Base-by-base conservation (phyloP, 1,284 basidiomycete genomes). In the Sanguinoderma infundibulare region DNA sequence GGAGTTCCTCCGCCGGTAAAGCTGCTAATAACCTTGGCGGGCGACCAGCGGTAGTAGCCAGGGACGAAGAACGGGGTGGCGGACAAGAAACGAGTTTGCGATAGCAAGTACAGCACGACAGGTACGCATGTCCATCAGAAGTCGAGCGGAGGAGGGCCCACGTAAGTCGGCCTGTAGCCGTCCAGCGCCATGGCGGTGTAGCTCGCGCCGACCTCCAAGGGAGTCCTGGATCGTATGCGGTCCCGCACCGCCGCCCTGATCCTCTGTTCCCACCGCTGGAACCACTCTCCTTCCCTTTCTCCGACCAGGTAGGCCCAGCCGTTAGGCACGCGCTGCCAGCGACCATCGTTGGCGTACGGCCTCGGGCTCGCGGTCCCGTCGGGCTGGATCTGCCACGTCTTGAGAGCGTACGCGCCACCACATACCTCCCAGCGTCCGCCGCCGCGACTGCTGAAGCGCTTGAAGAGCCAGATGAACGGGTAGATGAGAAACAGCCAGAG, bases 401-500 rank as follows among this genome's bases (percentile, higher is more conserved):
- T 89, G 49, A 91, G 75, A 17, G 88, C 80, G 67, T 89, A 90
- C 17, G 87, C 89, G 15, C 83, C 83, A 15, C 90, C 90, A 52
- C 86, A 87, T 15, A 91, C 85, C 65, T 81, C 78, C 89, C 90
- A 91, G 24, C 76, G 74, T 0, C 89, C 89, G 15, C 89, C 89
- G 12, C 89, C 88, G 0, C 74, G 77, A 14, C 73, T 67, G 64
- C 84, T 79, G 72, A 88, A 89, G 12, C 83, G 83, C 68, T 84
- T 84, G 74, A 84, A 91, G 9, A 92, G 74, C 89, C 87, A 92
- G 66, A 94, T 81, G 71, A 91, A 83, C 0, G 90, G 90, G 69
- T 85, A 92, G 60, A 92, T 78, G 63, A 91, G 73, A 17, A 85
- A 78, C 62, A 91, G 76, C 68, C 87, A 85, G 17, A 86, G 79